Evolutionary conservation across 148 eudicot species (phyloP), one percentile per base, ranked within the genome.

Genomic region (Chenopodium album): DNA sequence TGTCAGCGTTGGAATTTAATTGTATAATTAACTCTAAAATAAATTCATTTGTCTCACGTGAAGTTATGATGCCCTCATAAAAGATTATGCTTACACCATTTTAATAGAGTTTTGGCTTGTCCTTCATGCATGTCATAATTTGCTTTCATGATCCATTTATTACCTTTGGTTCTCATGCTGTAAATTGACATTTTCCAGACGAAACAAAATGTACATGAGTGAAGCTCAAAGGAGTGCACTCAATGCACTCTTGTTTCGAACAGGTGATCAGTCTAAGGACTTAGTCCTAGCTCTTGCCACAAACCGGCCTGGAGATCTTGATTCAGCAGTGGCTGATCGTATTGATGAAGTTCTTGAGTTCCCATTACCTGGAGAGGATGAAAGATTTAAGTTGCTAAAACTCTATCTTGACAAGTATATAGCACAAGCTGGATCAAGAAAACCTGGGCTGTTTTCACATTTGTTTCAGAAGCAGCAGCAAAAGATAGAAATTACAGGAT

Each of bases 221-320:
- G 99, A 97, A 92, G 98, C 99, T 81, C 99, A 97, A 80, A 89
- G 99, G 84, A 97, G 99, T 85, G 98, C 99, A 41, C 94, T 94
- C 76, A 94, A 97, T 69, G 99, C 99, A 22, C 97, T 97, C 48
- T 90, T 97, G 66, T 94, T 91, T 80, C 94, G 99, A 46, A 97
- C 99, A 0, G 99, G 99, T 77, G 99, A 97, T 85, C 99, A 97
- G 78, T 97, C 99, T 20, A 97, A 94, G 88, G 99, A 97, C 80
- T 92, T 97, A 68, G 99, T 96, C 65, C 95, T 96, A 20, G 98
- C 97, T 48, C 93, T 94, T 16, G 99, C 99, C 20, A 97, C 99
- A 10, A 97, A 97, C 85, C 94, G 99, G 10, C 99, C 99, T 1
- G 97, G 97, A 14, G 99, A 97, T 87, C 97, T 97, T 65, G 99